phyloP scores from a whole-genome alignment of 768 basidiomycete species.

The Lyophyllum atratum region DNA sequence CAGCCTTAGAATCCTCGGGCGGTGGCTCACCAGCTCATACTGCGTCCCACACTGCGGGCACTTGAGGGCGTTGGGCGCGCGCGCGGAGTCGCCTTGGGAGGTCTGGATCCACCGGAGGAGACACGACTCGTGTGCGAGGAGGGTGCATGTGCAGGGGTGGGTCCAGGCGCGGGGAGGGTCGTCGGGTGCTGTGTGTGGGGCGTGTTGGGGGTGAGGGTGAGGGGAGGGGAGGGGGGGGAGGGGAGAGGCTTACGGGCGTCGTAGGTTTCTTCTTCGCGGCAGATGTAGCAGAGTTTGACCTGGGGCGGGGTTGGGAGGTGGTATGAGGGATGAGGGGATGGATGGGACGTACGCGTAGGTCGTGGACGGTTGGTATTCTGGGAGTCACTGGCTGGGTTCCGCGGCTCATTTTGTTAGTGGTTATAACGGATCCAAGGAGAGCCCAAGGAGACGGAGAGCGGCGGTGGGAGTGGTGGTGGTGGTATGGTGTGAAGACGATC shows the following conservation, averaged over 20 bases:
- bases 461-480: neutral
- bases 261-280: conserved; percentile 67
- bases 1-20: conserved; percentile 51
- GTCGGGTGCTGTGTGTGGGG: conserved; percentile 34
- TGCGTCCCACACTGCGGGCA: conserved; percentile 75
- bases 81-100: conserved; percentile 56
- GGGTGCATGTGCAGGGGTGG: conserved; percentile 80
- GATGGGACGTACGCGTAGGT: conserved; percentile 25
- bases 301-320: conserved; percentile 16
- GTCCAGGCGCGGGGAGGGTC: conserved; percentile 64
- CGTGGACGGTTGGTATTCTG: conserved; percentile 27
- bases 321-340: neutral
- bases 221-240: neutral
- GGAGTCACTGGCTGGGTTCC: neutral
- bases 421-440: neutral
- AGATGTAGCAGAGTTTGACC: conserved; percentile 83
- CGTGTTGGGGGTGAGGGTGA: neutral
- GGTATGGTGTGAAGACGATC: neutral
- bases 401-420: neutral
- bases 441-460: neutral
- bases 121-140: conserved; percentile 80
- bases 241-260: conserved; percentile 39
- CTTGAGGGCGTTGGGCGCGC: conserved; percentile 68
- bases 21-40: conserved; percentile 70
- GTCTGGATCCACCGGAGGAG: conserved; percentile 79